Conservation (phyloP, 148 eudicot species). For the Beta vulgaris region DNA sequence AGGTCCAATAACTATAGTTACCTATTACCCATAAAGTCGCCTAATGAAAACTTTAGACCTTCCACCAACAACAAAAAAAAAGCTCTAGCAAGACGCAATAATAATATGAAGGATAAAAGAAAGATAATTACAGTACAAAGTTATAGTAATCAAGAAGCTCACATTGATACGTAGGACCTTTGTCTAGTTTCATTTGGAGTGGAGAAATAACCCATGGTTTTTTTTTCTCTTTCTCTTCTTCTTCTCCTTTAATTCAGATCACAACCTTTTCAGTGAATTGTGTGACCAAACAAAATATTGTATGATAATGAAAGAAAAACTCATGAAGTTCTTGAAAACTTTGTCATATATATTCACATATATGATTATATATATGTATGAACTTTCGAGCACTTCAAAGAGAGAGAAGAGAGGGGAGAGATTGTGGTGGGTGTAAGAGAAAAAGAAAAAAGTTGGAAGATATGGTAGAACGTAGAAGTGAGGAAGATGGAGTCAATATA, state of each 20-base stretch:
- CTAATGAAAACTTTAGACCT: too few relatives aligned
- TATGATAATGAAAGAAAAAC: not conserved
- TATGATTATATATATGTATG: too few relatives aligned
- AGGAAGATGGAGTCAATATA: conserved; percentile 17
- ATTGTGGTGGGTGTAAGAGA: not conserved
- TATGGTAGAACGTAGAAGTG: conserved; percentile 2
- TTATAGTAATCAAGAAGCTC: conserved; percentile 19
- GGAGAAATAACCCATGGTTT: conserved; percentile 34
- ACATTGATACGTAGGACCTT: conserved; percentile 46
- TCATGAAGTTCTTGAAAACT: not conserved
- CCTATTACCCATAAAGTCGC: too few relatives aligned
- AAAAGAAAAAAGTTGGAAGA: conserved; percentile 6
- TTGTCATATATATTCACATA: not conserved
- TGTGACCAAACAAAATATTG: not conserved
- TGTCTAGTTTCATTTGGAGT: conserved; percentile 40
- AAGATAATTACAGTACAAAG: too few relatives aligned
- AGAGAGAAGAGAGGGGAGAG: not conserved
- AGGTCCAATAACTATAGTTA: too few relatives aligned
- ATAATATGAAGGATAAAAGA: too few relatives aligned
- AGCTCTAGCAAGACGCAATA: too few relatives aligned
- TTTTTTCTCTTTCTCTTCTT: not conserved
- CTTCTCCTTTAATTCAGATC: conserved; percentile 9
- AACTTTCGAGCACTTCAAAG: not conserved
- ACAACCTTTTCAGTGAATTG: not conserved
- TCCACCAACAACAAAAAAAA: too few relatives aligned